These are phyloP conservation scores for Grosmannia huntii DNA, from an alignment of 2,329 filamentous ascomycete species.

Conservation along the genomic window DNA sequence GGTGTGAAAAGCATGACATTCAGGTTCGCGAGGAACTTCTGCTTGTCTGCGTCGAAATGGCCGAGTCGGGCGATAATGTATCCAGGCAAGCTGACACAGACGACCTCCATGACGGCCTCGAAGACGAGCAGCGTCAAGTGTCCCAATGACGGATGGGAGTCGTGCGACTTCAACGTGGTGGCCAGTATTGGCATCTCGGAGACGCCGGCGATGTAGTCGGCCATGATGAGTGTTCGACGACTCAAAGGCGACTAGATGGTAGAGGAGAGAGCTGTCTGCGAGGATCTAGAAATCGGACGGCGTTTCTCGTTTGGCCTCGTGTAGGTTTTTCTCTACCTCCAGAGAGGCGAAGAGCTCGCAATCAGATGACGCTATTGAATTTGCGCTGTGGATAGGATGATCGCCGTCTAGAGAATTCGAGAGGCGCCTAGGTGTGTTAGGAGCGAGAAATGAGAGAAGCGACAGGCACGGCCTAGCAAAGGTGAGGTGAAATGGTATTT, in stretches of 20 bases:
- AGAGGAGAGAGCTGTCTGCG: neutral
- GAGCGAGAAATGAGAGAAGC: neutral
- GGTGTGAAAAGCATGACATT: conserved; percentile 96
- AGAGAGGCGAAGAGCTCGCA: neutral
- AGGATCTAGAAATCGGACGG: neutral
- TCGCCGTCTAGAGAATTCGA: neutral
- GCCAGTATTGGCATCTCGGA: conserved; percentile 22
- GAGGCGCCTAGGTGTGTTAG: neutral
- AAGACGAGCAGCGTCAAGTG: conserved; percentile 76
- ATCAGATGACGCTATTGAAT: neutral
- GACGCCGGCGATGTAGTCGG: neutral
- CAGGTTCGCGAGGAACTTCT: conserved; percentile 92
- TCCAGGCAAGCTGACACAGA: conserved; percentile 87
- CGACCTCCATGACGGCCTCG: conserved; percentile 86
- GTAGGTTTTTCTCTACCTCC: neutral
- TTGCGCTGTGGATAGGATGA: neutral
- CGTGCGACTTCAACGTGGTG: conserved; percentile 28
- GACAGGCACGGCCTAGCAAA: neutral
- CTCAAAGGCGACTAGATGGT: neutral
- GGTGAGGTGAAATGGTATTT: neutral
- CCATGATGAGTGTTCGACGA: neutral
- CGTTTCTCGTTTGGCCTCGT: neutral
- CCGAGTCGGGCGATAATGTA: conserved; percentile 84
- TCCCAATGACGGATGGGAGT: conserved; percentile 50
- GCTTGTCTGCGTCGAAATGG: conserved; percentile 89